These are phyloP conservation scores for Lojkania enalia DNA, from an alignment of 2,329 filamentous ascomycete genomes.

Conservation along the genomic window DNA sequence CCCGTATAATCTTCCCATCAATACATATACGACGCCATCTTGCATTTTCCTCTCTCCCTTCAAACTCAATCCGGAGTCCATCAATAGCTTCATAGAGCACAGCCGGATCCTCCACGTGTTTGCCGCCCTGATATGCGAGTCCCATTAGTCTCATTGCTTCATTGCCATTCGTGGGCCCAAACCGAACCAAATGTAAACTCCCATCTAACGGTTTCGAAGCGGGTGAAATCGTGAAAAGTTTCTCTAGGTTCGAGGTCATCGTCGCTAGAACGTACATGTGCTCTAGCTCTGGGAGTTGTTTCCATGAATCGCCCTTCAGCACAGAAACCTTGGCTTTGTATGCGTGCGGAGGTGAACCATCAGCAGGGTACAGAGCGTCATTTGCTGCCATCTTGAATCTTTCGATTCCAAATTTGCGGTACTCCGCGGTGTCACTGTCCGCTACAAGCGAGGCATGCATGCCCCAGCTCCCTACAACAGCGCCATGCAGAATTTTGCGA, in stretches of 20 bases:
- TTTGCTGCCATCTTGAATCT: conserved; percentile 85
- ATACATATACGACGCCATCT: conserved; percentile 85
- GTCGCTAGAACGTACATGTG: conserved; percentile 80
- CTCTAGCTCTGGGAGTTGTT: conserved; percentile 45
- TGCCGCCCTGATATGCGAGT: conserved; percentile 60
- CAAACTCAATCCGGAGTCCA: conserved; percentile 66
- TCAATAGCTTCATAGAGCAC: conserved; percentile 75
- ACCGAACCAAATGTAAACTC: conserved; percentile 71
- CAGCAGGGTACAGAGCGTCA: conserved; percentile 66
- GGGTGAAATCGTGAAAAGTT: conserved; percentile 80
- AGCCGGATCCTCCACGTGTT: conserved; percentile 55
- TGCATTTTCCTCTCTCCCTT: conserved; percentile 61
- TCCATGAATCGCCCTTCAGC: conserved; percentile 35
- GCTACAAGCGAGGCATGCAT: conserved; percentile 87
- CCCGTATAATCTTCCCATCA: conserved; percentile 83
- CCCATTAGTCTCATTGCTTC: conserved; percentile 78
- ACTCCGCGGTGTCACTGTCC: conserved; percentile 83
- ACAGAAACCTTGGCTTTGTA: conserved; percentile 60
- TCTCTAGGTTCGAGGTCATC: conserved; percentile 79
- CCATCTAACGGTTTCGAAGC: conserved; percentile 70
- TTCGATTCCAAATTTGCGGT: conserved; percentile 74
- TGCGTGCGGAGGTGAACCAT: conserved; percentile 57
- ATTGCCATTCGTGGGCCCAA: conserved; percentile 67
- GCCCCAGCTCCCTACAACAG: conserved; percentile 87
- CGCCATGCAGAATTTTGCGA: conserved; percentile 60